Evolutionary conservation across 768 basidiomycete genomes (phyloP).

Genomic region (Boletus patriciae): DNA sequence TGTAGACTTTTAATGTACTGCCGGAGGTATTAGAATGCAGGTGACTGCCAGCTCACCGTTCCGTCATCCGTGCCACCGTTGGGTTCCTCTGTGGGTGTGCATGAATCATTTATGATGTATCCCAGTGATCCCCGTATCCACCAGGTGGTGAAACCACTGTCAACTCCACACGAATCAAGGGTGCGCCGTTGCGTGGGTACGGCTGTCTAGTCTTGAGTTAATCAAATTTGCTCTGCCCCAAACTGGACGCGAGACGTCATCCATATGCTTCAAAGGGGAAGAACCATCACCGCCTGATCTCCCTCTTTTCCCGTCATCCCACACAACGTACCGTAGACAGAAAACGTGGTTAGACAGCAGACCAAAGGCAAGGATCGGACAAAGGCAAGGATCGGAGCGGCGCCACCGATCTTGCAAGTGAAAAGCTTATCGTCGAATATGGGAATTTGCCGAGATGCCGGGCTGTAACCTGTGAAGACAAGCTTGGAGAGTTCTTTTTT

Average conservation of each 20-base stretch:
- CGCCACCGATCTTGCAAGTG: not conserved
- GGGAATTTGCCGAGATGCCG: conserved; percentile 27
- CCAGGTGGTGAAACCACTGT: not conserved
- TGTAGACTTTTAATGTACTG: not conserved
- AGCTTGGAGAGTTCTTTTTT: not conserved
- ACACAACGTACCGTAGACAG: not conserved
- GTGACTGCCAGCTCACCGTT: conserved; percentile 2
- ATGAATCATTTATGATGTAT: not conserved
- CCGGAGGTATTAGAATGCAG: no score
- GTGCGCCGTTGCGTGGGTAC: not conserved
- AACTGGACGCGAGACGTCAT: not conserved
- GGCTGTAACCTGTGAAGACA: not conserved
- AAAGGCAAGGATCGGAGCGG: not conserved
- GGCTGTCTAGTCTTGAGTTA: not conserved
- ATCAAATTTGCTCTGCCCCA: not conserved
- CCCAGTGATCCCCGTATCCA: not conserved
- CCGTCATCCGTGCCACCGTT: not conserved
- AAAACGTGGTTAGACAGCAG: no score
- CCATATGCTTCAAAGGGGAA: not conserved
- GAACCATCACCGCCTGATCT: not conserved
- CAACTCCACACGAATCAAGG: not conserved
- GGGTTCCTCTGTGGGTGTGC: not conserved
- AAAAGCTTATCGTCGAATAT: not conserved
- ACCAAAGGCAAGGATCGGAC: not conserved
- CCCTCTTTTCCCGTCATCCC: not conserved